Evolutionary conservation across 1,139 yeast genomes (phyloP), one percentile per base, ranked within the genome.

Genomic region (Blastobotrys aristatus): DNA sequence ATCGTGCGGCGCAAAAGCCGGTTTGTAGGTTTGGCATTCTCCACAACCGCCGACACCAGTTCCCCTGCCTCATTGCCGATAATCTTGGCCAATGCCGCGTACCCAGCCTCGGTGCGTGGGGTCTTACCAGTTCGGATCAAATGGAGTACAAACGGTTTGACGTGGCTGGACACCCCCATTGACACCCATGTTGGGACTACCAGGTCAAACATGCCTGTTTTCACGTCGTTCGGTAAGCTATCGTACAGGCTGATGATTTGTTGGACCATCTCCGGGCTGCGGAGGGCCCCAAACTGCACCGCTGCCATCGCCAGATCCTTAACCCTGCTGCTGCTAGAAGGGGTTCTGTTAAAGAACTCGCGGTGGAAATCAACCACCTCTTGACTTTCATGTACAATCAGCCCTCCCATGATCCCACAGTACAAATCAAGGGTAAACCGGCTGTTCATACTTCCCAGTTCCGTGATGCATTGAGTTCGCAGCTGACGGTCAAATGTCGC

Each of bases 391-490:
- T 44, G 37, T 5, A 32, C 29, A 11, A 44, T 44, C 11, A 44
- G 35, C 6, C 47, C 47, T 5, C 43, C 47, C 26, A 44, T 44
- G n/a, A 44, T 22, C 24, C 38, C 38, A 31, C 38, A 30, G 20
- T 44, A 44, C 7, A 44, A 21, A 42, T 42, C 13, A 13, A 40
- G 13, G n/a, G n/a, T 17, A 7, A 18, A 16, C 18, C 31, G 11
- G 10, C 3, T 3, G 26, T 40, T 13, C 10, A n/a, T 16, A 6
- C 18, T 2, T 14, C 16, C 5, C 7, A 35, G 29, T 21, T 35
- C 39, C 10, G 18, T 35, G 4, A 40, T 16, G 27, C 43, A 40
- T 40, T 21, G 2, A 2, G n/a, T 5, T 31, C 36, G 14, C 3
- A 31, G 16, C 7, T 31, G 2, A 7, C 14, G n/a, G 18, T 40